These are phyloP conservation scores for Zarea fungicola DNA, from an alignment of 2,329 filamentous ascomycete genomes.

Conservation along the genomic window DNA sequence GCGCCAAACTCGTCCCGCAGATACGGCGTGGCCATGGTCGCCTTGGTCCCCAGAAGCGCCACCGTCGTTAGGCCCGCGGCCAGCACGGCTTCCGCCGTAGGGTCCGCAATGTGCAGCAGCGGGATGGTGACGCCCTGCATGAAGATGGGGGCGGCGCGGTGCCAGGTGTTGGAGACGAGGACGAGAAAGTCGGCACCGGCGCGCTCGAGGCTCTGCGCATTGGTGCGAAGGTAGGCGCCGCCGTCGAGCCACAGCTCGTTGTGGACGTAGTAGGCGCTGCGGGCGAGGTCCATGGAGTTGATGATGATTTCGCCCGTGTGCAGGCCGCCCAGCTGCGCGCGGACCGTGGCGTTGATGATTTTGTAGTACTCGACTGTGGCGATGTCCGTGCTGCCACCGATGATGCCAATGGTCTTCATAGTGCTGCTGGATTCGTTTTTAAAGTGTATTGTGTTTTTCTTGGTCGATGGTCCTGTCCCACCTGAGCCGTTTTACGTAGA, in stretches of 20 bases:
- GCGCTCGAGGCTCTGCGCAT: slow-evolving; percentile 14
- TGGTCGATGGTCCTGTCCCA: no score
- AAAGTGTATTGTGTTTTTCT: not conserved
- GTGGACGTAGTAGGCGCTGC: slow-evolving; percentile 15
- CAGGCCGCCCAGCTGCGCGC: slow-evolving; percentile 14
- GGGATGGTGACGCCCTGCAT: slow-evolving; percentile 18
- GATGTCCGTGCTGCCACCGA: slow-evolving; percentile 18
- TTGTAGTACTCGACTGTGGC: slow-evolving; percentile 18
- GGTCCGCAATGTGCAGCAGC: slow-evolving; percentile 16
- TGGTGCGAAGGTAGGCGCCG: slow-evolving; percentile 14
- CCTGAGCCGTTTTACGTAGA: no score
- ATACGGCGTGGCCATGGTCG: slow-evolving; percentile 15
- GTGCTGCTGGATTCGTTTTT: not conserved
- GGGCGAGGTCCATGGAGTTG: slow-evolving; percentile 17
- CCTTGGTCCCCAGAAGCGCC: slow-evolving; percentile 14
- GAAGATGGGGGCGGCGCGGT: slow-evolving; percentile 18
- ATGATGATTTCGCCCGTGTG: slow-evolving; percentile 18
- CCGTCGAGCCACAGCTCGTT: slow-evolving; percentile 16
- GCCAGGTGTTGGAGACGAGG: slow-evolving; percentile 16
- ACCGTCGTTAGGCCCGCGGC: slow-evolving; percentile 2
- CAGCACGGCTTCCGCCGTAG: slow-evolving; percentile 12
- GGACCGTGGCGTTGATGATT: slow-evolving; percentile 15
- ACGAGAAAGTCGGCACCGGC: slow-evolving; percentile 17
- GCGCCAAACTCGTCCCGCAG: slow-evolving; percentile 8
- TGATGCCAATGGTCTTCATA: slow-evolving; percentile 18